These are phyloP conservation scores for Colletotrichum sp. DNA, from an alignment of 2,329 filamentous ascomycete genomes.

Conservation along the genomic window DNA sequence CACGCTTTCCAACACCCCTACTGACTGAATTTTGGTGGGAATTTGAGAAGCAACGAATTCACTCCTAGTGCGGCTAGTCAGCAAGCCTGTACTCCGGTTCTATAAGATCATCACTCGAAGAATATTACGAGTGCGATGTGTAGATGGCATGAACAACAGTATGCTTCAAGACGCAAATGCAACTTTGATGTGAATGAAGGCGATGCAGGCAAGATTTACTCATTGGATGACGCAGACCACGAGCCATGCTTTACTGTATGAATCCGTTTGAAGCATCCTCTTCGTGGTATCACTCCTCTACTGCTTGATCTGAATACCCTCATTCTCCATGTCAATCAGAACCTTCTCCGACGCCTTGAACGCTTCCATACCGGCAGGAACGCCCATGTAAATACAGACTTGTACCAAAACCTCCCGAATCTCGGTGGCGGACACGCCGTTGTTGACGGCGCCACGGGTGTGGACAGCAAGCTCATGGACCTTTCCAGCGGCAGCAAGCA, in stretches of 20 bases:
- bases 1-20: not conserved
- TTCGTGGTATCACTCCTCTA: not conserved
- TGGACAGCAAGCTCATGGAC: conserved; percentile 63
- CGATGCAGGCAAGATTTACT: not conserved
- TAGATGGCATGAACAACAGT: rapidly evolving
- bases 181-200: not conserved
- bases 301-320: not conserved
- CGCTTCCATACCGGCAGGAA: conserved; percentile 31
- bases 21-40: rapidly evolving
- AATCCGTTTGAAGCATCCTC: not conserved
- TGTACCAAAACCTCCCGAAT: conserved; percentile 56
- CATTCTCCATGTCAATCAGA: not conserved
- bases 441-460: conserved; percentile 63
- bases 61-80: not conserved
- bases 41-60: not conserved
- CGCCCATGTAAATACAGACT: conserved; percentile 42
- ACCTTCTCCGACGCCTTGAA: not conserved
- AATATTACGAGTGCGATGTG: not conserved
- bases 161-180: not conserved
- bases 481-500: conserved; percentile 63
- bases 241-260: not conserved
- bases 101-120: not conserved
- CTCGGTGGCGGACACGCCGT: conserved; percentile 61
- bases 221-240: not conserved
- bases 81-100: not conserved